Percentiles rank a stretch among this genome's conserved stretches.
Conservation (phyloP, 805 yeast genomes). For the Wickerhamiella dianesei region DNA sequence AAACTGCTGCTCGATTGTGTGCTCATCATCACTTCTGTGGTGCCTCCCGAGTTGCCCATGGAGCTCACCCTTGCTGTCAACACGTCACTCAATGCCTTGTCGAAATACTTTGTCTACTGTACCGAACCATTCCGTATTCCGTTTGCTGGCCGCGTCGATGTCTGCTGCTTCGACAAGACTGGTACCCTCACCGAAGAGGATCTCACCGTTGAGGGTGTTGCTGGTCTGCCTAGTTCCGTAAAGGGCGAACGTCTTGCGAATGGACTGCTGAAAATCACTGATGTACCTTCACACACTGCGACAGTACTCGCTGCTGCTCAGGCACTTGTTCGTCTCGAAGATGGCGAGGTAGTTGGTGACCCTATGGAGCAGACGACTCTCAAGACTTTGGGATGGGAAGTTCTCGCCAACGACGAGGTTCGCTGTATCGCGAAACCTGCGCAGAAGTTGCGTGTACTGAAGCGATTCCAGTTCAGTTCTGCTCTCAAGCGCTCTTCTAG, state of each 20-base stretch:
- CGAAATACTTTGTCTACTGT: conserved; percentile 82
- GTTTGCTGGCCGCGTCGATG: conserved; percentile 93
- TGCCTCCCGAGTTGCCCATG: conserved; percentile 98
- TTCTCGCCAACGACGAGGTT: conserved; percentile 62
- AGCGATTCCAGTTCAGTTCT: conserved; percentile 95
- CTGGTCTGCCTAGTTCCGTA: conserved; percentile 43
- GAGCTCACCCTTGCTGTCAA: conserved; percentile 98
- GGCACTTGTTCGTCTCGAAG: conserved; percentile 85
- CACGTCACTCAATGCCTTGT: conserved; percentile 72
- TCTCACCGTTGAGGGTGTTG: conserved; percentile 88
- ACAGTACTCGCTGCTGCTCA: conserved; percentile 87
- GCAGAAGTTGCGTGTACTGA: conserved; percentile 54
- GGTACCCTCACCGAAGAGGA: conserved; percentile 98
- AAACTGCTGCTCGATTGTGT: conserved; percentile 91
- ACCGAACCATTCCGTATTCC: conserved; percentile 98
- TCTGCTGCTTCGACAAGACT: conserved; percentile 96
- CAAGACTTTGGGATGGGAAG: conserved; percentile 73
- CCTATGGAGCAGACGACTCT: conserved; percentile 98
- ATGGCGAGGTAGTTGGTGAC: conserved; percentile 96
- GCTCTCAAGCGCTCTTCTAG: conserved; percentile 91
- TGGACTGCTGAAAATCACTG: conserved; percentile 35
- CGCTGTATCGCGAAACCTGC: conserved; percentile 31
- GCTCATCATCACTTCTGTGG: conserved; percentile 90
- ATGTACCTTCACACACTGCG: conserved; percentile 57
- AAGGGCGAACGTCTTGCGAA: conserved; percentile 33